Evolutionary conservation across 2,329 filamentous ascomycete species (phyloP).

Genomic region (Botrytis deweyae): DNA sequence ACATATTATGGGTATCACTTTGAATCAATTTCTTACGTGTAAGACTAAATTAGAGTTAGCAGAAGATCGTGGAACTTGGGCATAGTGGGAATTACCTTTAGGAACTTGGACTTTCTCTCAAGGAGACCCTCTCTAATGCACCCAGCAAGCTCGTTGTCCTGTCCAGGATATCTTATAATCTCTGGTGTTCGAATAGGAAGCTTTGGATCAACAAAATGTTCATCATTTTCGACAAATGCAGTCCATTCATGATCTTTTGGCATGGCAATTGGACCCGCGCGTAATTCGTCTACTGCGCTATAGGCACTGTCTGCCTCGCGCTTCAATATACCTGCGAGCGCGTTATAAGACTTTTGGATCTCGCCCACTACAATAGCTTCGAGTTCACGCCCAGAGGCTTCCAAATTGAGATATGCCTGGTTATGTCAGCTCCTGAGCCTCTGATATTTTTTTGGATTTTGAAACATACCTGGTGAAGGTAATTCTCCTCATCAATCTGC

Average conservation of each 20-base stretch:
- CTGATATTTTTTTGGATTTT: background rate
- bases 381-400: slow-evolving; percentile 89
- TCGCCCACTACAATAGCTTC: slow-evolving; percentile 96
- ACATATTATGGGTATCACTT: background rate
- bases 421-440: slow-evolving; percentile 31
- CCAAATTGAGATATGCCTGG: slow-evolving; percentile 89
- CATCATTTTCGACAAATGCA: slow-evolving; percentile 74
- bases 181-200: slow-evolving; percentile 75
- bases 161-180: slow-evolving; percentile 88
- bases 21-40: slow-evolving; percentile 14
- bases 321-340: slow-evolving; percentile 86
- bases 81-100: slow-evolving; percentile 43
- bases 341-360: slow-evolving; percentile 97
- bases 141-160: slow-evolving; percentile 73
- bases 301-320: slow-evolving; percentile 84
- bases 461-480: slow-evolving; percentile 75
- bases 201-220: slow-evolving; percentile 83
- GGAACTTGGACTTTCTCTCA: slow-evolving; percentile 97
- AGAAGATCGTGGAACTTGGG: background rate
- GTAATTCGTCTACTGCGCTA: slow-evolving; percentile 74
- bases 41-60: slow-evolving; percentile 41
- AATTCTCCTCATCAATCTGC: slow-evolving; percentile 96
- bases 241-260: slow-evolving; percentile 89
- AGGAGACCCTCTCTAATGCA: slow-evolving; percentile 89
- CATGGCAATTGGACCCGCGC: slow-evolving; percentile 84